Conservation (phyloP, 1,139 yeast genomes). For the Cylindricascospora bacillispora region DNA sequence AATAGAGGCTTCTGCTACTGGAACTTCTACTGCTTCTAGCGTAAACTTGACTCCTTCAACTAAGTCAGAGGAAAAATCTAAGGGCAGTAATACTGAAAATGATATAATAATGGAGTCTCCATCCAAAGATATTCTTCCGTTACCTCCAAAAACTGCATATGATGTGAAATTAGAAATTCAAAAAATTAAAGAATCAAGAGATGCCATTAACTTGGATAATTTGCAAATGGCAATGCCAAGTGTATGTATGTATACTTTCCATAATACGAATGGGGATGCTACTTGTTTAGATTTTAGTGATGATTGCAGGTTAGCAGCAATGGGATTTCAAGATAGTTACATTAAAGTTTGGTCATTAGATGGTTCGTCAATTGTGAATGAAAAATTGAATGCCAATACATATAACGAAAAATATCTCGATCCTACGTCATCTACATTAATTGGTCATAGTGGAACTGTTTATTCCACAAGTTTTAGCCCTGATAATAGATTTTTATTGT, state of each 20-base stretch:
- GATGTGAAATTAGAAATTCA: slow-evolving; percentile 72
- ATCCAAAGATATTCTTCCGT: slow-evolving; percentile 57
- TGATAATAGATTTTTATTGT: slow-evolving; percentile 67
- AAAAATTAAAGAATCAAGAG: slow-evolving; percentile 70
- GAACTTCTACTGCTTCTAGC: slow-evolving; percentile 8
- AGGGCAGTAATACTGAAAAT: slow-evolving; percentile 4
- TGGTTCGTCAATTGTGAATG: slow-evolving; percentile 54
- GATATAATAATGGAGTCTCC: slow-evolving; percentile 46
- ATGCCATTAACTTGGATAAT: slow-evolving; percentile 50
- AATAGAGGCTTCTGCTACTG: slow-evolving; percentile 2
- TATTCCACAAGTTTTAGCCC: slow-evolving; percentile 87
- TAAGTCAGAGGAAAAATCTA: slow-evolving; percentile 25
- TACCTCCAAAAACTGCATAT: slow-evolving; percentile 69
- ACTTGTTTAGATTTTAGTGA: slow-evolving; percentile 77
- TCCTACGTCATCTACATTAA: slow-evolving; percentile 38
- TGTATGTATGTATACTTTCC: slow-evolving; percentile 97
- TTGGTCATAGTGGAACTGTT: slow-evolving; percentile 93
- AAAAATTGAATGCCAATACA: slow-evolving; percentile 5
- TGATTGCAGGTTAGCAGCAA: slow-evolving; percentile 79
- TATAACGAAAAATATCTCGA: slow-evolving; percentile 8
- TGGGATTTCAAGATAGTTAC: slow-evolving; percentile 86
- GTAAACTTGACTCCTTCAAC: slow-evolving; percentile 11
- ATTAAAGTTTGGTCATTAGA: slow-evolving; percentile 87
- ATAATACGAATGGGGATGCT: slow-evolving; percentile 81
- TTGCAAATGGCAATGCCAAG: slow-evolving; percentile 80